Evolutionary conservation across 2,329 filamentous ascomycete genomes (phyloP).

Genomic region (Alternaria angustiovoidea): DNA sequence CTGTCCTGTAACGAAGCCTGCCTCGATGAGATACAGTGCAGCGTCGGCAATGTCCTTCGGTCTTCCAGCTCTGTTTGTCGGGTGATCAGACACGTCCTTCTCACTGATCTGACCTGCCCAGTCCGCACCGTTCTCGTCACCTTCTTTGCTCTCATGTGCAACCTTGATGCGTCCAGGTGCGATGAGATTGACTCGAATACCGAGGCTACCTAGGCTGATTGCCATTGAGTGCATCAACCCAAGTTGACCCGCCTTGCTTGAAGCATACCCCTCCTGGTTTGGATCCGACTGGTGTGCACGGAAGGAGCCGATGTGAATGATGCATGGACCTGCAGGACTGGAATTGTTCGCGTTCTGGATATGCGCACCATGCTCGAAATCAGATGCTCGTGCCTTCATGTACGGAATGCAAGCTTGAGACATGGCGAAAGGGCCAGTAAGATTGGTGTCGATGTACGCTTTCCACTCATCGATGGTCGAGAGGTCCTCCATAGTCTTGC

Average conservation of each 20-base stretch:
- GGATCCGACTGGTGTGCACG: slow-evolving; percentile 57
- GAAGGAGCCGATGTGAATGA: slow-evolving; percentile 58
- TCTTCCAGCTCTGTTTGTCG: slow-evolving; percentile 55
- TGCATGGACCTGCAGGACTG: slow-evolving; percentile 52
- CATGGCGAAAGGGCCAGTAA: slow-evolving; percentile 57
- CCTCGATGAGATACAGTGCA: slow-evolving; percentile 52
- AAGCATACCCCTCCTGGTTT: slow-evolving; percentile 61
- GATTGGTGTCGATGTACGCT: slow-evolving; percentile 58
- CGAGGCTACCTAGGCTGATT: slow-evolving; percentile 54
- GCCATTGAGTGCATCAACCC: slow-evolving; percentile 62
- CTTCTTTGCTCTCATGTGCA: slow-evolving; percentile 57
- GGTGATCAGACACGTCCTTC: slow-evolving; percentile 55
- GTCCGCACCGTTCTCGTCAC: slow-evolving; percentile 52
- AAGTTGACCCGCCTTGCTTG: slow-evolving; percentile 61
- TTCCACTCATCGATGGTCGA: slow-evolving; percentile 56
- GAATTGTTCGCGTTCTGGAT: slow-evolving; percentile 31
- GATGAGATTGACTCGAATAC: slow-evolving; percentile 59
- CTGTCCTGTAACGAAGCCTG: slow-evolving; percentile 51
- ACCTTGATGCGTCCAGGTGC: slow-evolving; percentile 58
- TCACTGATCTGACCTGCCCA: slow-evolving; percentile 51
- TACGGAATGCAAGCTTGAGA: slow-evolving; percentile 58
- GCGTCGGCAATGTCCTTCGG: slow-evolving; percentile 58
- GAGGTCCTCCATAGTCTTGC: slow-evolving; percentile 57
- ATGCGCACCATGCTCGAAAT: slow-evolving; percentile 38
- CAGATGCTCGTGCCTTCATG: slow-evolving; percentile 51